These are phyloP conservation scores for Anaeromyces robustus DNA, from an alignment of 192 early-diverging fungal species.

Conservation along the genomic window DNA sequence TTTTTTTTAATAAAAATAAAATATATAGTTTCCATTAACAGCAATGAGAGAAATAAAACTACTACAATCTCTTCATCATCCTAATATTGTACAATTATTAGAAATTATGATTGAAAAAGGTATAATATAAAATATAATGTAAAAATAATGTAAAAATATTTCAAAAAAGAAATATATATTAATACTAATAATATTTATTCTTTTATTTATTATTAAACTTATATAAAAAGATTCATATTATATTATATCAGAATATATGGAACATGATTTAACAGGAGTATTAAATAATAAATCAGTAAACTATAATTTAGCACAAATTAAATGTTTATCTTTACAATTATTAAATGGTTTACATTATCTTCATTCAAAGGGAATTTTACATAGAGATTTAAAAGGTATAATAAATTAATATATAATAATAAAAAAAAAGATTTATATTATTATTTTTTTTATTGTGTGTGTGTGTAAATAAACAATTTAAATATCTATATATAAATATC, in stretches of 20 bases:
- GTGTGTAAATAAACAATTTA: too few relatives aligned
- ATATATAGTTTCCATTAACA: conserved; percentile 58
- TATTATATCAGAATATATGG: conserved; percentile 81
- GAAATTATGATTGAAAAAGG: conserved; percentile 45
- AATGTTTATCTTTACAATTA: conserved; percentile 75
- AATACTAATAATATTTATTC: neutral
- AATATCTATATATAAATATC: too few relatives aligned
- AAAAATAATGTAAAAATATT: conserved; percentile 14
- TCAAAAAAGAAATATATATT: too few relatives aligned
- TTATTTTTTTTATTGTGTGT: neutral
- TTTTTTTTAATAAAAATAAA: too few relatives aligned
- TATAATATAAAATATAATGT: neutral
- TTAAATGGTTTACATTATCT: conserved; percentile 74
- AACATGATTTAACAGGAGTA: conserved; percentile 68
- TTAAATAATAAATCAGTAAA: conserved; percentile 52
- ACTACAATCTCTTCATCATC: conserved; percentile 45
- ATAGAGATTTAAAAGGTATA: conserved; percentile 83
- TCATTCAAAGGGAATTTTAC: conserved; percentile 68
- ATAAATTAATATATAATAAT: conserved; percentile 3
- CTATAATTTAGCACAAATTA: conserved; percentile 56
- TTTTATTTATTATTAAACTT: neutral
- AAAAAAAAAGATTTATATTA: too few relatives aligned
- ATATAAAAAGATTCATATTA: conserved; percentile 29
- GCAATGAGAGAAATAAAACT: conserved; percentile 75
- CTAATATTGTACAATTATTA: conserved; percentile 52